Conservation (phyloP, 2,329 filamentous ascomycete genomes). For the Ophiostoma angusticollis region DNA sequence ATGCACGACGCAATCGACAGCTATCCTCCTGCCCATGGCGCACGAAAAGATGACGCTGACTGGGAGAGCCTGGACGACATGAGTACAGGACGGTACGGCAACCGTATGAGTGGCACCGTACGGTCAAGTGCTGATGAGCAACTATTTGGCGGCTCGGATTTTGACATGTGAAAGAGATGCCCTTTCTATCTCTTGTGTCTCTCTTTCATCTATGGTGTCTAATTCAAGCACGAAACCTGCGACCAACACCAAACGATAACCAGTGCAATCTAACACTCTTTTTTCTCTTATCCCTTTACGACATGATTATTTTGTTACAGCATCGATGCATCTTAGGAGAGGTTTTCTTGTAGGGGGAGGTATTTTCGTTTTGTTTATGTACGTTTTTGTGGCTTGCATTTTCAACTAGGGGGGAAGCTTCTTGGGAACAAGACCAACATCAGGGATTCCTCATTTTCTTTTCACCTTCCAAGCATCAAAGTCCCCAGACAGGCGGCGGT, state of each 20-base stretch:
- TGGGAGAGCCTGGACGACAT: slow-evolving; percentile 48
- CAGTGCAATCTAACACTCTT: background rate
- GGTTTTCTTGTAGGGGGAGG: background rate
- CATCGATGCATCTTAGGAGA: slow-evolving; percentile 5
- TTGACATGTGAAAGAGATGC: slow-evolving; percentile 40
- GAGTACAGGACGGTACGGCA: slow-evolving; percentile 36
- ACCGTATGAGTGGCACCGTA: slow-evolving; percentile 53
- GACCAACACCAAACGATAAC: background rate
- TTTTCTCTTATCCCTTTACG: background rate
- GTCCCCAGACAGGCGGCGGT: too few relatives aligned
- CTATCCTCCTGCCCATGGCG: slow-evolving; percentile 17
- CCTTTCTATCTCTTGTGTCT: background rate
- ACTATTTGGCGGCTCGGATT: slow-evolving; percentile 49
- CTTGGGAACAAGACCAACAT: too few relatives aligned
- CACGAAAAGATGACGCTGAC: slow-evolving; percentile 32
- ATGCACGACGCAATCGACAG: slow-evolving; percentile 48
- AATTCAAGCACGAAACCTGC: too few relatives aligned
- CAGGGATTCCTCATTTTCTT: background rate
- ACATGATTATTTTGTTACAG: slow-evolving; percentile 1
- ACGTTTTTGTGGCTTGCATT: too few relatives aligned
- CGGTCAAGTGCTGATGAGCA: slow-evolving; percentile 48
- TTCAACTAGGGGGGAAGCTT: too few relatives aligned
- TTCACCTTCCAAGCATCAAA: too few relatives aligned
- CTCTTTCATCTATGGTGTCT: background rate
- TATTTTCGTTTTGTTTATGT: background rate